Conservation (phyloP, 352 stramenopile genomes). For the Thalassiosira hispida region DNA sequence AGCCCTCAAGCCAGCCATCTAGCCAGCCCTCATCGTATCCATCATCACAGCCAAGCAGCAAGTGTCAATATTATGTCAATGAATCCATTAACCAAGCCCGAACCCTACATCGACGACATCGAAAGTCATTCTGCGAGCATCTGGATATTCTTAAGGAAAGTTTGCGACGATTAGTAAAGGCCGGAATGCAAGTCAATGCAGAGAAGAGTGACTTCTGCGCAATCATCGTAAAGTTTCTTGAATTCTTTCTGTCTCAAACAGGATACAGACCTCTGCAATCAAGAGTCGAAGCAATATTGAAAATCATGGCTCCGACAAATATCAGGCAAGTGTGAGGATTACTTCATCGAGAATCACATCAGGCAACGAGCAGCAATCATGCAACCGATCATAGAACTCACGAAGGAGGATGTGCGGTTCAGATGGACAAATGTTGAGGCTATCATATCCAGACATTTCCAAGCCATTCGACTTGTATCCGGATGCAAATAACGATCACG, state of each 20-base stretch:
- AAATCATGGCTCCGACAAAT: conserved; percentile 21
- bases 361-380: background rate
- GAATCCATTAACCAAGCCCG: too few relatives aligned
- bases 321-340: conserved; percentile 44
- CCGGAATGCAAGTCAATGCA: conserved; percentile 16
- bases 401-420: conserved; percentile 13
- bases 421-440: background rate
- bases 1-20: too few relatives aligned
- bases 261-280: conserved; percentile 4
- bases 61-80: too few relatives aligned
- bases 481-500: conserved; percentile 1
- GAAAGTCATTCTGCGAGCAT: conserved; percentile 9
- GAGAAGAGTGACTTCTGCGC: conserved; percentile 13
- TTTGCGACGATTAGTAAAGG: background rate
- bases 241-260: background rate
- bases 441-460: conserved; percentile 11
- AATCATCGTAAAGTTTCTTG: conserved; percentile 8
- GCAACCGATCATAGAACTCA: conserved; percentile 12
- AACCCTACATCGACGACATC: conserved; percentile 22
- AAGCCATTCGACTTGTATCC: conserved; percentile 18
- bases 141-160: conserved; percentile 12
- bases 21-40: too few relatives aligned
- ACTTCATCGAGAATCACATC: conserved; percentile 50
- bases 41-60: too few relatives aligned
- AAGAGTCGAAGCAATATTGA: conserved; percentile 24